Base-by-base conservation (phyloP, 2,329 filamentous ascomycete species). In the Microascus cirrosus region DNA sequence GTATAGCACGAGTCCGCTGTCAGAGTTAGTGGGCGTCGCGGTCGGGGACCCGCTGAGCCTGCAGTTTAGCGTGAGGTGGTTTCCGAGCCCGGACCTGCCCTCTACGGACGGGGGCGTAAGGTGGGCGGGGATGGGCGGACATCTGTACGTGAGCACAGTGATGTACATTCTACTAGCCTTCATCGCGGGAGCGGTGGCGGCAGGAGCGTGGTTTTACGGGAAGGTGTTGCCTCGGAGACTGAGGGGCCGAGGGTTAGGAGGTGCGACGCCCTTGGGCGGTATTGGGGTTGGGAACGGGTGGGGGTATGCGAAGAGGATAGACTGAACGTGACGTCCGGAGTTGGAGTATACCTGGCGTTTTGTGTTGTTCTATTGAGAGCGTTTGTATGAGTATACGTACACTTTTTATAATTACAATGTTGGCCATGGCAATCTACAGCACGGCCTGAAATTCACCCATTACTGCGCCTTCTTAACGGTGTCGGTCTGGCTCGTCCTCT, bases 21-120 rank as follows among this genome's bases (percentile, higher is more conserved):
- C 18, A 15, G 34, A 54, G 32, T 77, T 81, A 66, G 73, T 75
- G 12, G 76, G 73, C 53, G 79, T 74, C 78, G 85, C 96, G 35
- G 95, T 96, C 62, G 92, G 93, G 13, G 92, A 97, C 70, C 82
- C 87, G 5, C 71, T 97, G 59, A 86, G 89, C 0, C 76, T 97
- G 64, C 80, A 77, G 52, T 89, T 97, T 66, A 87, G 84, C 48
- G 86, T 97, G 15, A 78, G 90, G 52, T 97, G 94, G 94, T 94
- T 93, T 69, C 87, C 87, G 1, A 87, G 82, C 25, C 86, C 88
- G 0, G 76, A 79, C 42, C 74, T 93, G 62, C 89, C 88, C 62
- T 80, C 79, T 68, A 82, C 77, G n/a, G 83, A 84, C 69, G 83
- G 83, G 12, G 76, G 74, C 60, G 81, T 86, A 6, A 81, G 84